Conservation (phyloP, 2,329 filamentous ascomycete genomes). For the Alternaria rosae region DNA sequence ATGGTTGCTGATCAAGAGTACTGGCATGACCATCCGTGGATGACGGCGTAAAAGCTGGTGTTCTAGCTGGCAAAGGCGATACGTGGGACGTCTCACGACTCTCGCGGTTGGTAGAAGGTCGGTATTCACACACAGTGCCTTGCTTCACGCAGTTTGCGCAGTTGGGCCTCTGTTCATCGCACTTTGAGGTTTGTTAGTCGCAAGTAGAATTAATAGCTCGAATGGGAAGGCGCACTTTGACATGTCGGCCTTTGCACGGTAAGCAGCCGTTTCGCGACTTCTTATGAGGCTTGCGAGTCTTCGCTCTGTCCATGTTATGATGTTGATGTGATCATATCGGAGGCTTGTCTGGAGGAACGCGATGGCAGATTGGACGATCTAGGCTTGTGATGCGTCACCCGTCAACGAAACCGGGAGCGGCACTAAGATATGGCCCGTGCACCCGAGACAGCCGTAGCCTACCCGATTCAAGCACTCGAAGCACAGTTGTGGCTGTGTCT, state of each 20-base stretch:
- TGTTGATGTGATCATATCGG: constrained; percentile 4
- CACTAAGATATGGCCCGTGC: constrained; percentile 8
- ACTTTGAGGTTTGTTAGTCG: constrained; percentile 28
- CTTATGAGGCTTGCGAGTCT: constrained; percentile 39
- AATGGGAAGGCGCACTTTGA: constrained; percentile 32
- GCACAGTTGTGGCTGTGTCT: not conserved
- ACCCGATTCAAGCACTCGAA: not conserved
- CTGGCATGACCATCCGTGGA: constrained; percentile 20
- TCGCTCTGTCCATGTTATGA: constrained; percentile 32
- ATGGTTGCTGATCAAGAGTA: constrained; percentile 8
- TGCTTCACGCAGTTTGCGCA: constrained; percentile 45
- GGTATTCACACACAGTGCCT: constrained; percentile 39
- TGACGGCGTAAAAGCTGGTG: constrained; percentile 21
- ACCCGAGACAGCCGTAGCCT: not conserved
- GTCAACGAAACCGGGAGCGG: constrained; percentile 1
- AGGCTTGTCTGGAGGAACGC: constrained; percentile 3
- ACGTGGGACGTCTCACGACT: constrained; percentile 25
- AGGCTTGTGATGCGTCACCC: constrained; percentile 7
- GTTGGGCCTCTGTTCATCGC: constrained; percentile 41
- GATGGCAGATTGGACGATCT: constrained; percentile 9
- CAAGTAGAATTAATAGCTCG: not conserved
- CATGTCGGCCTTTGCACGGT: constrained; percentile 39
- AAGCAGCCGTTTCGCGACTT: constrained; percentile 42
- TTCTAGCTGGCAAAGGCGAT: constrained; percentile 22
- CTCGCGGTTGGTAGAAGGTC: constrained; percentile 21